These are phyloP conservation scores for Leccinum colubrinum DNA, from an alignment of 1,284 basidiomycete species.

Conservation along the genomic window DNA sequence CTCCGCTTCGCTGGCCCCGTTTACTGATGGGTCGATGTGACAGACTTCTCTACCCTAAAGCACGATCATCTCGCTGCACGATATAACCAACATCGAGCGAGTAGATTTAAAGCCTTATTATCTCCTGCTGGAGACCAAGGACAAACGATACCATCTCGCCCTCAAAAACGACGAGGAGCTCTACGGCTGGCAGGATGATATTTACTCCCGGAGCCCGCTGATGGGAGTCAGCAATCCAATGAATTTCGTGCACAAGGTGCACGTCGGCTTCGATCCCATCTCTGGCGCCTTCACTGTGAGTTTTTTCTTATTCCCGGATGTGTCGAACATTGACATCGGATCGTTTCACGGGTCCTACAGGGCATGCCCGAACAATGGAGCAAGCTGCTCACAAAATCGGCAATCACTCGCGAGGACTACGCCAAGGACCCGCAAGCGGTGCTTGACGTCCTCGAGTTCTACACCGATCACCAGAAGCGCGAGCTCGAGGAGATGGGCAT, in stretches of 20 bases:
- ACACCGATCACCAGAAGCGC: conserved; percentile 96
- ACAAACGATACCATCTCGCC: conserved; percentile 75
- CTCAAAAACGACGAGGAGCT: conserved; percentile 94
- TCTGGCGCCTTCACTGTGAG: conserved; percentile 90
- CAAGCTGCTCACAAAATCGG: conserved; percentile 93
- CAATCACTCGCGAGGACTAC: conserved; percentile 97
- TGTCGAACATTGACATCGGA: conserved; percentile 5
- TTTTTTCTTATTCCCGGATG: background rate
- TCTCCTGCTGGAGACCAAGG: conserved; percentile 83
- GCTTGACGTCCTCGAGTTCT: conserved; percentile 96
- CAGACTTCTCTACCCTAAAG: conserved; percentile 67
- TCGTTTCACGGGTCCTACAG: conserved; percentile 37
- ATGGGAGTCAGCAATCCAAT: conserved; percentile 94
- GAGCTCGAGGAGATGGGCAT: conserved; percentile 68
- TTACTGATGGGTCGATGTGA: conserved; percentile 17
- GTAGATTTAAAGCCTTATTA: conserved; percentile 94
- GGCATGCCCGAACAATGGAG: conserved; percentile 98
- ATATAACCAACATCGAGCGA: conserved; percentile 86
- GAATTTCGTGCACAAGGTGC: conserved; percentile 97
- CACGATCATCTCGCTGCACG: conserved; percentile 62
- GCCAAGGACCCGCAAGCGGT: conserved; percentile 97
- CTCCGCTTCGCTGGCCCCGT: conserved; percentile 5
- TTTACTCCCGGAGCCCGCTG: conserved; percentile 89
- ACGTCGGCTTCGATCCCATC: conserved; percentile 95
- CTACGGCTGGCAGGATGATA: conserved; percentile 96